Evolutionary conservation across 2,329 filamentous ascomycete species (phyloP).

Genomic region (Neopestalotiopsis rosae): DNA sequence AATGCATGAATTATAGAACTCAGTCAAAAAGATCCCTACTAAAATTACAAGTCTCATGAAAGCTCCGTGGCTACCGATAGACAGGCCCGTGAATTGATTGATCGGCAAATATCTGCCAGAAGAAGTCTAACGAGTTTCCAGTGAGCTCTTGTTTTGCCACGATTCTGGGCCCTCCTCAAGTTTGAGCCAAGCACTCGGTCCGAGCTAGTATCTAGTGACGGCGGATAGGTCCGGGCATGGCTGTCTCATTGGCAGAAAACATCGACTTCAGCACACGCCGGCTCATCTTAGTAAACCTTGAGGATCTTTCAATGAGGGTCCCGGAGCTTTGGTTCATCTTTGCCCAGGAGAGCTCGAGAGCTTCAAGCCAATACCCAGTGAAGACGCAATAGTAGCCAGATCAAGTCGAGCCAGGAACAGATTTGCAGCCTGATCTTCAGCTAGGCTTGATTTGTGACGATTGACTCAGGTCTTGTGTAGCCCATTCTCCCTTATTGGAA

Average conservation of each 20-base stretch:
- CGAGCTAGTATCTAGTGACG: background rate
- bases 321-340: background rate
- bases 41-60: background rate
- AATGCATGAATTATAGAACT: no score
- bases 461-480: background rate
- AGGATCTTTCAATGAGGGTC: background rate
- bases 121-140: background rate
- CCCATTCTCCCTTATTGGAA: background rate
- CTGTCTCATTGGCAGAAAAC: background rate
- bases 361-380: background rate
- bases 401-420: background rate
- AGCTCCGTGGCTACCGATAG: background rate
- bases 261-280: background rate
- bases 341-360: background rate
- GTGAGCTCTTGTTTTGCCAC: background rate
- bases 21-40: no score
- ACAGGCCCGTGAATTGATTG: background rate
- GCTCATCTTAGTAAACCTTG: background rate
- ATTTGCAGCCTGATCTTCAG: background rate
- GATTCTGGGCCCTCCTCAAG: background rate
- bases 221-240: background rate
- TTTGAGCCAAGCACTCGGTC: background rate
- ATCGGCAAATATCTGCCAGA: background rate
- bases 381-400: background rate
- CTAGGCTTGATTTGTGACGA: background rate